Base-by-base conservation (phyloP, 2,329 filamentous ascomycete genomes). In the Drechslerella dactyloides region DNA sequence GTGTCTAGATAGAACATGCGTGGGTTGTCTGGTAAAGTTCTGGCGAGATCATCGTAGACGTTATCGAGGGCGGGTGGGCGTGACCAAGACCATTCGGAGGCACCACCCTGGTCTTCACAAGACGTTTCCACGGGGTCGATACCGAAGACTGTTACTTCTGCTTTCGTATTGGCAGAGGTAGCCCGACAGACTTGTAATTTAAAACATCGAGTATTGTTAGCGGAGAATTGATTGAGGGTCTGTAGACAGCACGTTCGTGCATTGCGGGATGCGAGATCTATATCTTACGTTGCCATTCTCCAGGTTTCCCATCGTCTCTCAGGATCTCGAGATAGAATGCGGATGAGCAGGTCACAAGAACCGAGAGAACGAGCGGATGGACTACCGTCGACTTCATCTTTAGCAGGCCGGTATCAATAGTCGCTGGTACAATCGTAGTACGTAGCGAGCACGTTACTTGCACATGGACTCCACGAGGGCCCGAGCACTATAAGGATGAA, bases 1-100 rank as follows among this genome's bases (percentile, higher is more conserved):
- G 42, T 46, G 15, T 24, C 52, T 17, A 68, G 33, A n/a, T 68
- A 68, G 24, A 68, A 60, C 2, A 35, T 54, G n/a, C 24, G 44
- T 1, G 63, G 55, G n/a, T 68, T 30, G n/a, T 42, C 27, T 13
- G 50, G 48, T 2, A 51, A 24, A 3, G 42, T 55, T 10, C 35
- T 40, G 10, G 54, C 27, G 23, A 51, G 35, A 4, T 46, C 27
- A 23, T 68, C 63, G 27, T 68, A 68, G 7, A 55, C 44, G 23
- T 68, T 55, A 6, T 37, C 23, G n/a, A 23, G 54, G 4, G 42
- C 35, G 4, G 21, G 11, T 1, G 42, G 56, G 35, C 33, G 42
- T 8, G 21, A 23, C 44, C 44, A 51, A n/a, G n/a, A 24, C 56
- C 56, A 68, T 10, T 60, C 37, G n/a, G 63, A 42, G 15, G 50